phyloP scores from a whole-genome alignment of 352 stramenopile genomes.

The Phytophthora sojae region DNA sequence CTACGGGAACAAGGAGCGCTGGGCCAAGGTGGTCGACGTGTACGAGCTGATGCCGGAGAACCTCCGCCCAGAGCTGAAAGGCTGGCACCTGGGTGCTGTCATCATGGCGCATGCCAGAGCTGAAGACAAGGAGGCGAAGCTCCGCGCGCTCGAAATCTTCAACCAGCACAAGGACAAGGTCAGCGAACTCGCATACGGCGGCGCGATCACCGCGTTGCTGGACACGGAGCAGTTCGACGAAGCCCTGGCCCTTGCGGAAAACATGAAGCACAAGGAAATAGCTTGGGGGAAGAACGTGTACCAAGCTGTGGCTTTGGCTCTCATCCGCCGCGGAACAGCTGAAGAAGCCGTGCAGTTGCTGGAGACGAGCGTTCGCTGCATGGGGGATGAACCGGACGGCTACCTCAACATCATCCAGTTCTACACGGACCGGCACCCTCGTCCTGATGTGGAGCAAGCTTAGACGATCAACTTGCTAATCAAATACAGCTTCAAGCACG shows the following conservation, averaged over 20 bases:
- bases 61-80: slow-evolving; percentile 39
- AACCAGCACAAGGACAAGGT: slow-evolving; percentile 40
- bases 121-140: slow-evolving; percentile 35
- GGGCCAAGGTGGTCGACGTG: slow-evolving; percentile 56
- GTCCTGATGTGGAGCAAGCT: slow-evolving; percentile 45
- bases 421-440: slow-evolving; percentile 44
- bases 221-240: slow-evolving; percentile 52
- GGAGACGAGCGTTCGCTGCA: slow-evolving; percentile 54
- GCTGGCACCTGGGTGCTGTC: slow-evolving; percentile 59
- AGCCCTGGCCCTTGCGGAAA: slow-evolving; percentile 43
- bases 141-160: slow-evolving; percentile 56
- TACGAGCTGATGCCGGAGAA: slow-evolving; percentile 61
- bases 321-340: slow-evolving; percentile 55
- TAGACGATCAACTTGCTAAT: slow-evolving; percentile 23
- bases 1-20: slow-evolving; percentile 69
- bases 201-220: slow-evolving; percentile 53
- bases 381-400: slow-evolving; percentile 55
- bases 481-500: not conserved
- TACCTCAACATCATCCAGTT: slow-evolving; percentile 71
- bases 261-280: slow-evolving; percentile 54
- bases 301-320: slow-evolving; percentile 56
- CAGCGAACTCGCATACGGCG: slow-evolving; percentile 65
- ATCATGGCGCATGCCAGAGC: slow-evolving; percentile 70
- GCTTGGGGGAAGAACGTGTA: slow-evolving; percentile 62
- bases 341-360: slow-evolving; percentile 60